phyloP scores from a whole-genome alignment of 768 basidiomycete species.

The Cytidiella melzeri region DNA sequence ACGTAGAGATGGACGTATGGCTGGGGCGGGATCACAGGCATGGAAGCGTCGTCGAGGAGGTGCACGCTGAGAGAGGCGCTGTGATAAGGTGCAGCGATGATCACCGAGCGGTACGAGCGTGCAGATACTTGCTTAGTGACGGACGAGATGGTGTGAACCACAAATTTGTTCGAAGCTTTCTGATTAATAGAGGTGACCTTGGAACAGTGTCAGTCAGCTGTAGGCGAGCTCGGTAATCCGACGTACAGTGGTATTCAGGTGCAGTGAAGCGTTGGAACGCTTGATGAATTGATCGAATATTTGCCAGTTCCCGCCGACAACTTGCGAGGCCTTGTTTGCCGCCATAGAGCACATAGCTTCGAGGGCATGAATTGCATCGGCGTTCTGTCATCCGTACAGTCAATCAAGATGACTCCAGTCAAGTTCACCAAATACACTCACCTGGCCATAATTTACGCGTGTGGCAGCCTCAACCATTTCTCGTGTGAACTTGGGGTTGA shows the following conservation, averaged over 20 bases:
- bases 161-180: conserved; percentile 29
- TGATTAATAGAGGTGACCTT: conserved; percentile 40
- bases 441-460: conserved; percentile 81
- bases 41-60: conserved; percentile 31
- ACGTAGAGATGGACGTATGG: conserved; percentile 85
- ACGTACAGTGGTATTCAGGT: conserved; percentile 62
- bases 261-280: conserved; percentile 59
- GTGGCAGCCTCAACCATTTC: conserved; percentile 81
- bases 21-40: conserved; percentile 46
- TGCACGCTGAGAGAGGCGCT: conserved; percentile 51
- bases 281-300: conserved; percentile 81
- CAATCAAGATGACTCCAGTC: background rate
- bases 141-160: conserved; percentile 45
- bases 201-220: background rate
- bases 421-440: conserved; percentile 17
- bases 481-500: conserved; percentile 50
- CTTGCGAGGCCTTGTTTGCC: conserved; percentile 54
- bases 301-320: conserved; percentile 77
- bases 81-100: conserved; percentile 85
- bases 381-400: conserved; percentile 38
- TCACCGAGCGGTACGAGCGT: conserved; percentile 56
- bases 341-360: conserved; percentile 71
- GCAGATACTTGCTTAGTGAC: background rate
- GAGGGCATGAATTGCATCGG: conserved; percentile 68
- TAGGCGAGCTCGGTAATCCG: too few relatives aligned